phyloP scores from a whole-genome alignment of 495 filamentous ascomycete genomes.

The Penicillium diatomitis region DNA sequence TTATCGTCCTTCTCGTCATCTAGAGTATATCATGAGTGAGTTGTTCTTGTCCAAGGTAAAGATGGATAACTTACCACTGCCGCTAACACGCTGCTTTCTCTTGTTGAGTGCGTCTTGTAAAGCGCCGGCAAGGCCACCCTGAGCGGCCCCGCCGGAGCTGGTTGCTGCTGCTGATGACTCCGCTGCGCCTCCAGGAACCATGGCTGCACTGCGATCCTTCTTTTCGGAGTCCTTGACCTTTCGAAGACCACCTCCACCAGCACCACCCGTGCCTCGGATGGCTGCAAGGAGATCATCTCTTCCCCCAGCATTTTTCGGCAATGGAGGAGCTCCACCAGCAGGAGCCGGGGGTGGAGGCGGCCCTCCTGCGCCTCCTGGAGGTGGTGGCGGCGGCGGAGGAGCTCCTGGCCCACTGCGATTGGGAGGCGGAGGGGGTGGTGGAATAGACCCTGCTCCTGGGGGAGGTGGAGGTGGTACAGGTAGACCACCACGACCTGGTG shows the following conservation, averaged over 20 bases:
- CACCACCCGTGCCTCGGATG: constrained; percentile 71
- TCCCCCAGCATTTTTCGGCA: constrained; percentile 41
- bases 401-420: constrained; percentile 2
- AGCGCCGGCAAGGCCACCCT: constrained; percentile 70
- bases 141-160: constrained; percentile 45
- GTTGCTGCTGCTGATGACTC: constrained; percentile 39
- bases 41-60: neutral
- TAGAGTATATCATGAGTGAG: constrained; percentile 29
- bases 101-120: constrained; percentile 66
- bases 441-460: constrained; percentile 11
- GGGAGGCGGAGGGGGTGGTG: constrained; percentile 37
- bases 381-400: constrained; percentile 38
- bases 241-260: constrained; percentile 58
- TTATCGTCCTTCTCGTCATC: constrained; percentile 73
- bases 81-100: constrained; percentile 81
- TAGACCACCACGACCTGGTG: constrained; percentile 4
- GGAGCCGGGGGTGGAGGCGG: constrained; percentile 60
- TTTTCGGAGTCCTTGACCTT: constrained; percentile 73
- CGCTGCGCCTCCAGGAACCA: constrained; percentile 50
- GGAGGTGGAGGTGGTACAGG: constrained; percentile 25
- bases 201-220: constrained; percentile 67
- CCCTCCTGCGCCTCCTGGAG: constrained; percentile 29
- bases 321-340: constrained; percentile 51
- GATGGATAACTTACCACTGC: constrained; percentile 64
- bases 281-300: constrained; percentile 67